A percentile compares a stretch with the other conserved stretches of the same genome.
phyloP scores from a whole-genome alignment of 176 grass and related monocot genomes.

The Canna indica region DNA sequence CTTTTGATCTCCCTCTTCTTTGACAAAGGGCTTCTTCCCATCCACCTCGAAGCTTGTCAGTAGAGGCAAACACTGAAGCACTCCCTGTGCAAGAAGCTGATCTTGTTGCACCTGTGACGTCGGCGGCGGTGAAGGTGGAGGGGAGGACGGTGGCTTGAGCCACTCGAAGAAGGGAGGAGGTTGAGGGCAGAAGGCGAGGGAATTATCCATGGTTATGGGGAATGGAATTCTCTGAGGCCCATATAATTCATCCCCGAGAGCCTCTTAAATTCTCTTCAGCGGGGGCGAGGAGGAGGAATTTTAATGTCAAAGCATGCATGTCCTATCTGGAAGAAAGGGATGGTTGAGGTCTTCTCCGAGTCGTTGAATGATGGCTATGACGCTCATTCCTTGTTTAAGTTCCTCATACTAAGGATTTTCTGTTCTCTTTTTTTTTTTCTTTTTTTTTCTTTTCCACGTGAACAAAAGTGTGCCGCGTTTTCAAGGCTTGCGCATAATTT shows the following conservation, averaged over 20 bases:
- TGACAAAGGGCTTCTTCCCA: not conserved
- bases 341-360: not conserved
- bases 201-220: constrained; percentile 22
- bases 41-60: constrained; percentile 57
- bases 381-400: no score
- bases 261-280: not conserved
- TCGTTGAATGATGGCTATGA: no score
- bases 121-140: not conserved
- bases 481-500: no score
- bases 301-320: not conserved
- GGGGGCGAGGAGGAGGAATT: not conserved
- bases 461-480: not conserved
- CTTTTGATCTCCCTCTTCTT: constrained; percentile 25
- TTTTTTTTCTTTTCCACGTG: not conserved
- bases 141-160: constrained; percentile 37
- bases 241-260: not conserved
- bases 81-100: no score
- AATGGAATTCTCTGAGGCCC: not conserved
- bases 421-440: no score
- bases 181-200: not conserved
- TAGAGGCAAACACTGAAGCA: constrained; percentile 46
- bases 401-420: no score
- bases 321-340: not conserved
- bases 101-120: no score
- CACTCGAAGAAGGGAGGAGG: constrained; percentile 30